Base-by-base conservation (phyloP, 352 stramenopile species). In the Phytophthora sp. region DNA sequence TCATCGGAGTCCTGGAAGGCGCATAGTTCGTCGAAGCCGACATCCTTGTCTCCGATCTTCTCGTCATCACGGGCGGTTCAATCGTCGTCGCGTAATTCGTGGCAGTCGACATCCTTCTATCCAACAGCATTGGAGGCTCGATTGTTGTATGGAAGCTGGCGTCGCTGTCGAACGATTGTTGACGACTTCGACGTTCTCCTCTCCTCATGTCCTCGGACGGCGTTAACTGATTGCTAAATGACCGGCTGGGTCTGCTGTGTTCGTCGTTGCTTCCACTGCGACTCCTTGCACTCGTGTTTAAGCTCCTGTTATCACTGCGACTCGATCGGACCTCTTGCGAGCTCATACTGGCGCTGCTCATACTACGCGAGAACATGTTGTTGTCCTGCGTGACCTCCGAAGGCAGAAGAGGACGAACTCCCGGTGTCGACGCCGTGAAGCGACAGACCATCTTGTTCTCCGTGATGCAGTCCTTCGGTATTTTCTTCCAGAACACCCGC, bases 401-500 rank as follows among this genome's bases (percentile, higher is more conserved):
- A 13, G 36, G 36, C 18, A 36, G 35, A 20, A 20, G 16, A 12
- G 26, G 27, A 54, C 13, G 55, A 4, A 42, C 7, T 2, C 38
- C 42, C 18, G 38, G 46, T 12, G 27, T 23, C 5, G 24, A 24
- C 11, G 47, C 53, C 7, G 72, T 54, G 44, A 91, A 93, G n/a
- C 69, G 54, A 58, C 82, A 93, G 30, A 80, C 79, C 53, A 93
- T 65, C 46, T 88, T 91, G 59, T 79, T 87, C 60, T 86, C 84
- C 2, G 70, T 80, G 11, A 90, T 66, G 26, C 77, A 53, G 29
- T 92, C 79, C 9, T 58, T 76, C 1, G 80, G 63, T 18, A 92
- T 68, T 4, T 79, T 76, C 51, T 80, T 76, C 86, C 86, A 94
- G 49, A 90, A 89, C 7, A 58, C 54, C 26, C 69, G 66, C 23